Evolutionary conservation across 2,329 filamentous ascomycete species (phyloP).

Genomic region (Trichoderma koningiopsis): DNA sequence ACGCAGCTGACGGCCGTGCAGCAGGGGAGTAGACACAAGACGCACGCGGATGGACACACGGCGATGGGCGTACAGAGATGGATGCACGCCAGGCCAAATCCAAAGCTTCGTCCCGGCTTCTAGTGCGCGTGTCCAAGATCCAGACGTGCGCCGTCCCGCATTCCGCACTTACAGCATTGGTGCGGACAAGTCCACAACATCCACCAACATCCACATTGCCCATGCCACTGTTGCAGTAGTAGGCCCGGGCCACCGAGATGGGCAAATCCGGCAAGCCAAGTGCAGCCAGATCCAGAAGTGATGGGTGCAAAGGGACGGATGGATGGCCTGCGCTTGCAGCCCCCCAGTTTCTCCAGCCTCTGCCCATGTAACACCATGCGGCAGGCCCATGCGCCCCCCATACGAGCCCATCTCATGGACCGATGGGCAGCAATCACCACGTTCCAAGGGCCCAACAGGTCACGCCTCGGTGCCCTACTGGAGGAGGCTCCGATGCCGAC

Average conservation of each 20-base stretch:
- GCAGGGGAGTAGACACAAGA: slow-evolving; percentile 11
- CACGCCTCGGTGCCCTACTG: slow-evolving; percentile 15
- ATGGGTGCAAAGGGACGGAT: slow-evolving; percentile 19
- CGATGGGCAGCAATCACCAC: slow-evolving; percentile 14
- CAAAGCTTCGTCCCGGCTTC: slow-evolving; percentile 9
- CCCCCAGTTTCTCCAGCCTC: slow-evolving; percentile 13
- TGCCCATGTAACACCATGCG: slow-evolving; percentile 13
- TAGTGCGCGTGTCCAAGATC: slow-evolving; percentile 17
- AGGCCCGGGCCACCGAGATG: slow-evolving; percentile 8
- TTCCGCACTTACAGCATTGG: slow-evolving; percentile 14
- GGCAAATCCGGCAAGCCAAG: slow-evolving; percentile 8
- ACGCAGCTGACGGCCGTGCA: background rate
- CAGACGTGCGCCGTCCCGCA: slow-evolving; percentile 16
- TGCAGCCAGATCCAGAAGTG: slow-evolving; percentile 16
- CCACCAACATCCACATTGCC: slow-evolving; percentile 19
- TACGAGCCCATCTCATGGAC: background rate
- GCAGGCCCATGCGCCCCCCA: slow-evolving; percentile 9
- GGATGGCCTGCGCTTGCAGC: slow-evolving; percentile 4
- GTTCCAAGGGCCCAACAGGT: background rate
- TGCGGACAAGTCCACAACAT: slow-evolving; percentile 16
- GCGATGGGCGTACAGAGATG: slow-evolving; percentile 1
- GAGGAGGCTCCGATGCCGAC: slow-evolving; percentile 1
- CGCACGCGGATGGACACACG: background rate
- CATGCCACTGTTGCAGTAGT: slow-evolving; percentile 22
- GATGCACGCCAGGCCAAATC: slow-evolving; percentile 1